Evolutionary conservation across 768 basidiomycete species (phyloP).

Genomic region (Gloeostereum incarnatum): DNA sequence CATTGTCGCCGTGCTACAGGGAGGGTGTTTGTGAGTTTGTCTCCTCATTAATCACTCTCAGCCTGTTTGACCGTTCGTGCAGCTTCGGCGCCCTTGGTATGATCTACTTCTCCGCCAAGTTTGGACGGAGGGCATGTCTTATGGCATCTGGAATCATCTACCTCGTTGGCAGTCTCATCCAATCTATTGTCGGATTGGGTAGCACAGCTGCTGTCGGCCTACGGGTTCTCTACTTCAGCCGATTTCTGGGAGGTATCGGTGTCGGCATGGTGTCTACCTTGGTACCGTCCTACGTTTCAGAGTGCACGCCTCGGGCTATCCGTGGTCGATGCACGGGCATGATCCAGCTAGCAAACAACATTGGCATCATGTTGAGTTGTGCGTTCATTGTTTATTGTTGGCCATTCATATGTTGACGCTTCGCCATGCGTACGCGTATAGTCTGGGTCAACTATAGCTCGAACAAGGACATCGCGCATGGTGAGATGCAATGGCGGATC

Average conservation of each 20-base stretch:
- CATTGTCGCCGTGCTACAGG: slow-evolving; percentile 42
- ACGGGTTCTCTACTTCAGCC: slow-evolving; percentile 32
- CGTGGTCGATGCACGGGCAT: slow-evolving; percentile 41
- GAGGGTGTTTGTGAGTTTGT: slow-evolving; percentile 33
- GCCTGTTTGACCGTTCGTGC: background rate
- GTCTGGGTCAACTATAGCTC: slow-evolving; percentile 42
- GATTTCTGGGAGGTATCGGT: slow-evolving; percentile 54
- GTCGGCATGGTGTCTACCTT: slow-evolving; percentile 45
- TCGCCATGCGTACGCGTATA: slow-evolving; percentile 6
- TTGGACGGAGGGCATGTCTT: slow-evolving; percentile 37
- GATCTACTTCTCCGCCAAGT: slow-evolving; percentile 27
- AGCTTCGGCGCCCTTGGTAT: slow-evolving; percentile 37
- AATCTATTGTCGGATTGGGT: slow-evolving; percentile 32
- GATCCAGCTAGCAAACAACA: slow-evolving; percentile 27
- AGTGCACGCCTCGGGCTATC: slow-evolving; percentile 36
- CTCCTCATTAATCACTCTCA: background rate
- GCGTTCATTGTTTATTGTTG: no score
- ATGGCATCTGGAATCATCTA: slow-evolving; percentile 35
- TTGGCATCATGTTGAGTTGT: slow-evolving; percentile 29
- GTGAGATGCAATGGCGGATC: slow-evolving; percentile 43
- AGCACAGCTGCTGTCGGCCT: slow-evolving; percentile 22
- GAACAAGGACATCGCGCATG: slow-evolving; percentile 21
- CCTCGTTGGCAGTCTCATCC: slow-evolving; percentile 37
- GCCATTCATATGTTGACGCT: background rate
- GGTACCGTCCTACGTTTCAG: slow-evolving; percentile 42